Evolutionary conservation across 306 rosid genomes (phyloP).

Genomic region (Vicia villosa): DNA sequence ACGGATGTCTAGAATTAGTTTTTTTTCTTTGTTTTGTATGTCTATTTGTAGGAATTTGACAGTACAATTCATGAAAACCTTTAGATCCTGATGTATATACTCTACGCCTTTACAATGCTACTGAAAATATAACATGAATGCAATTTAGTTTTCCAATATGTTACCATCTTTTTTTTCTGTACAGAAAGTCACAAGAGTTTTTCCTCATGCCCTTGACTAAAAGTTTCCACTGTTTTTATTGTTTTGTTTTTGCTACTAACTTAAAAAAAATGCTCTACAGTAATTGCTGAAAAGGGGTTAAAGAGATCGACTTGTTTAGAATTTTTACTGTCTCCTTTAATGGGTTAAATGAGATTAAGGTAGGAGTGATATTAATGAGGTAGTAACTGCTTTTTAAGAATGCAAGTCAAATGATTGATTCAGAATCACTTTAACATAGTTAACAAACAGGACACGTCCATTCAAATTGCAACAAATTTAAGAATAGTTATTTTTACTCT

Average conservation of each 20-base stretch:
- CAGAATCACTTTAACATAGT: slow-evolving; percentile 11
- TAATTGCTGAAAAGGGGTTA: no score
- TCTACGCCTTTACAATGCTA: slow-evolving; percentile 9
- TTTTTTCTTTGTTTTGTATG: background rate
- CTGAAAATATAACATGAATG: background rate
- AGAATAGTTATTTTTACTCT: background rate
- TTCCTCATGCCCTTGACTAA: background rate
- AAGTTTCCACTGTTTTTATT: background rate
- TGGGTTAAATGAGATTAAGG: background rate
- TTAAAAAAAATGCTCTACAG: background rate
- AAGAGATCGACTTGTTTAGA: background rate
- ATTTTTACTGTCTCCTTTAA: background rate
- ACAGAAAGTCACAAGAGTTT: background rate
- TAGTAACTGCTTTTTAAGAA: background rate
- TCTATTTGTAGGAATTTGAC: background rate
- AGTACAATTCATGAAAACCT: slow-evolving; percentile 6
- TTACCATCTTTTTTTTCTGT: background rate
- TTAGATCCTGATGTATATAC: slow-evolving; percentile 35
- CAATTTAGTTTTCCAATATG: background rate
- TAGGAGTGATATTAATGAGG: background rate
- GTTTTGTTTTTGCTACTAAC: no score
- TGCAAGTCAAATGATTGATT: background rate
- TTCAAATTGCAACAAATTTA: slow-evolving; percentile 16
- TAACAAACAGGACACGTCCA: background rate
- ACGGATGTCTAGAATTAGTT: slow-evolving; percentile 49